Percentiles rank a stretch among this genome's conserved stretches.
Conservation (phyloP, 1,284 basidiomycete genomes). For the Cryptococcus sp. region DNA sequence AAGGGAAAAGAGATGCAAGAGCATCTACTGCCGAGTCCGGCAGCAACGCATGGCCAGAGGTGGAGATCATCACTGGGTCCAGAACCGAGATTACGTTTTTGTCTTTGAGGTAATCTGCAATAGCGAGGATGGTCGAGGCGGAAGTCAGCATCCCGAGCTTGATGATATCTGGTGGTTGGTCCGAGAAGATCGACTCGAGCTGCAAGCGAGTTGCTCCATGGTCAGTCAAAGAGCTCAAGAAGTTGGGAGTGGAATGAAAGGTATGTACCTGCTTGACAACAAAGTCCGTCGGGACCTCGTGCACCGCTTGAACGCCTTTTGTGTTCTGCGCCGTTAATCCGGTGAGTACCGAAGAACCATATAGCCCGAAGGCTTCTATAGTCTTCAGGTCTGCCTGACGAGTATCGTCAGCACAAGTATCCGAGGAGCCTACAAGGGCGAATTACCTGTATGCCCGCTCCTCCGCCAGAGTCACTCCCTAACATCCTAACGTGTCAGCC, state of each 20-base stretch:
- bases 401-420: not conserved
- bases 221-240: no score
- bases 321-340: constrained; percentile 93
- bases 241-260: not conserved
- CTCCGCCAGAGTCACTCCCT: constrained; percentile 72
- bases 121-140: constrained; percentile 49
- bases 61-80: constrained; percentile 92
- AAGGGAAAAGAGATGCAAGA: constrained; percentile 70
- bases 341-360: constrained; percentile 84
- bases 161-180: constrained; percentile 72
- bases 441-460: constrained; percentile 82
- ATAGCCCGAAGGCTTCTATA: constrained; percentile 74
- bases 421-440: not conserved
- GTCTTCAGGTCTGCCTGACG: constrained; percentile 74
- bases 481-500: not conserved
- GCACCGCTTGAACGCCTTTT: constrained; percentile 72
- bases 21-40: constrained; percentile 66
- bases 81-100: constrained; percentile 63
- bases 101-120: constrained; percentile 44
- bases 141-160: constrained; percentile 87
- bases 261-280: constrained; percentile 67
- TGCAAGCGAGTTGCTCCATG: constrained; percentile 49
- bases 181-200: constrained; percentile 72
- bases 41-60: constrained; percentile 81
- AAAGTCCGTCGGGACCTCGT: constrained; percentile 67